Base-by-base conservation (phyloP, 768 basidiomycete species). In the Boletus patriciae region DNA sequence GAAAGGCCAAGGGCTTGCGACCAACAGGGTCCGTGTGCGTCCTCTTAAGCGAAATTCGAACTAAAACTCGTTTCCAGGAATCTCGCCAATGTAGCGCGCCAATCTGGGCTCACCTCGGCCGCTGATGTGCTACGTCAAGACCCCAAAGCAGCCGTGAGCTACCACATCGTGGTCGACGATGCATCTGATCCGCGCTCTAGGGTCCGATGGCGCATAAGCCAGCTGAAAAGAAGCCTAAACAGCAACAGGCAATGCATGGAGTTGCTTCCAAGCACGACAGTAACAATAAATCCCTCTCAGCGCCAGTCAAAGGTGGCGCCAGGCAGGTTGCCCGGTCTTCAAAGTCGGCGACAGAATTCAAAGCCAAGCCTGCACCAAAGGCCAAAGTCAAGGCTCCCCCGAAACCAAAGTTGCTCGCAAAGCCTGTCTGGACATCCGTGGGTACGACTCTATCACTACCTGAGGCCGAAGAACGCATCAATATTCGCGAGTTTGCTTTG, bases 401-500 rank as follows among this genome's bases (percentile, higher is more conserved):
- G 33, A 70, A 74, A 54, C 63, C 71, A 33, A 76, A 75, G 58
- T 55, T 72, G 1, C 83, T 29, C 80, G 84, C 7, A 57, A 72
- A 54, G 73, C 85, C 40, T 71, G 72, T 55, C 46, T 92, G 90
- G 90, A 80, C 73, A 6, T 63, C 67, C 7, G 66, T 88, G 7
- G 74, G 74, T 1, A 74, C 77, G 13, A 62, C 60, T 31, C 72
- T 87, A 15, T 70, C 76, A 6, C 72, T 75, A 38, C 64, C 74
- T 1, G 80, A 82, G 40, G 83, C 79, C 1, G 78, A 87, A 59
- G 77, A 79, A 27, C 84, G 90, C 11, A 80, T 92, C 46, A 75
- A 83, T 61, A 85, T 92, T 42, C 83, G 90, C 54, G 90, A 92
- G 70, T 93, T 91, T 66, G 66, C 82, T 12, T 66, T 88, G 46